These are phyloP conservation scores for Mortierella sp. DNA, from an alignment of 371 early-diverging fungal genomes.

Conservation along the genomic window DNA sequence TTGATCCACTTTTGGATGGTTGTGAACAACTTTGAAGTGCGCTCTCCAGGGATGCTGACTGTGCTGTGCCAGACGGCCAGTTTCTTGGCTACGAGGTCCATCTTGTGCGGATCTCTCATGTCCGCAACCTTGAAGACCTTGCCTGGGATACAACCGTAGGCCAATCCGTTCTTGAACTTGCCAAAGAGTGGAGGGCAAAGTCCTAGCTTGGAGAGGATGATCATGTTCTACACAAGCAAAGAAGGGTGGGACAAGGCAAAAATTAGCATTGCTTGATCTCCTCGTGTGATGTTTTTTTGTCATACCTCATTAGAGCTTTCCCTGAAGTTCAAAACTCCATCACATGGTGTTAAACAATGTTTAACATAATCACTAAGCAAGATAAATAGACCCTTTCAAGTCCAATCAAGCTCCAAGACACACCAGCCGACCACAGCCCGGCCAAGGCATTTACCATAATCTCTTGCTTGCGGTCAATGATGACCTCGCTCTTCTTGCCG, in stretches of 20 bases:
- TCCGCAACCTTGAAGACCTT: conserved; percentile 72
- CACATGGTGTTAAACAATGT: too few species aligned
- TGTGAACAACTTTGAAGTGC: conserved; percentile 74
- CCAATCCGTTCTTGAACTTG: conserved; percentile 87
- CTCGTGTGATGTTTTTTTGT: too few species aligned
- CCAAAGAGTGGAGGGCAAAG: conserved; percentile 88
- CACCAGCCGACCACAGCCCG: too few species aligned
- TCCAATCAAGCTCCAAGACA: too few species aligned
- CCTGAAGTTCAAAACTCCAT: too few species aligned
- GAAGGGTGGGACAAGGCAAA: not conserved
- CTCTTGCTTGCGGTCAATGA: conserved; percentile 93
- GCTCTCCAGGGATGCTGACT: conserved; percentile 65
- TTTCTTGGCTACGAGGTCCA: conserved; percentile 80
- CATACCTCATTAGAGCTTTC: too few species aligned
- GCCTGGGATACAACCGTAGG: conserved; percentile 91
- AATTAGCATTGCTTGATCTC: too few species aligned
- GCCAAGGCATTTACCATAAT: conserved; percentile 72
- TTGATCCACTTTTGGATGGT: conserved; percentile 85
- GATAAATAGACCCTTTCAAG: too few species aligned
- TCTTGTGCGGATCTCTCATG: conserved; percentile 76
- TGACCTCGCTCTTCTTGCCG: conserved; percentile 84
- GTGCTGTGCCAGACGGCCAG: conserved; percentile 84
- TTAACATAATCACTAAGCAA: too few species aligned
- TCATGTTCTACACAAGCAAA: conserved; percentile 72
- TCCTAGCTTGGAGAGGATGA: conserved; percentile 74